Conservation (phyloP, 306 rosid species). For the Mimosa pudica region DNA sequence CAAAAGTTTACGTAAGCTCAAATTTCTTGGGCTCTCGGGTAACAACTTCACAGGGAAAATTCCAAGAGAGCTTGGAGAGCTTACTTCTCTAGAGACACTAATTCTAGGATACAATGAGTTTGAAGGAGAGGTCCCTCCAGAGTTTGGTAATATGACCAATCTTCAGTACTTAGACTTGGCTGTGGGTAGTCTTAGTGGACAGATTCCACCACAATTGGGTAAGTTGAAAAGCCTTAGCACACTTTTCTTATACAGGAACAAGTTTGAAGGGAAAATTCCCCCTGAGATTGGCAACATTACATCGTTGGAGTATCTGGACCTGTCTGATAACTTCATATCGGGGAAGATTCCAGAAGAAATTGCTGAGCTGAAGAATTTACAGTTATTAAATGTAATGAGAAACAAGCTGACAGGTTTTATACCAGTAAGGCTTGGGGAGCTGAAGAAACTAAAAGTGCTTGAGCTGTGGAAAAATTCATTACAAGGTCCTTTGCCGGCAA, state of each 20-base stretch:
- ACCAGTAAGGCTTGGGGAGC: conserved; percentile 66
- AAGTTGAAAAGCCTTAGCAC: conserved; percentile 65
- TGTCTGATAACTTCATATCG: conserved; percentile 80
- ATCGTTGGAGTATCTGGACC: conserved; percentile 69
- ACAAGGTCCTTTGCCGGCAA: conserved; percentile 67
- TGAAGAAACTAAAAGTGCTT: conserved; percentile 65
- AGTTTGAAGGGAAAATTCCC: conserved; percentile 71
- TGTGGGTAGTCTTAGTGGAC: conserved; percentile 72
- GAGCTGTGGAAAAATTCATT: conserved; percentile 78
- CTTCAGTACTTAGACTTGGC: conserved; percentile 87
- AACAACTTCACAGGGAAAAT: conserved; percentile 74
- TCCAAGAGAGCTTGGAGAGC: conserved; percentile 66
- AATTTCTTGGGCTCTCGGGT: conserved; percentile 83
- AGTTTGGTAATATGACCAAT: conserved; percentile 77
- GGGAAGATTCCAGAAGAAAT: conserved; percentile 85
- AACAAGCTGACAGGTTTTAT: conserved; percentile 70
- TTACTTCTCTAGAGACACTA: conserved; percentile 68
- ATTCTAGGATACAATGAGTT: conserved; percentile 81
- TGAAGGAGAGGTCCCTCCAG: conserved; percentile 73
- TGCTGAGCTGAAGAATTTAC: conserved; percentile 57
- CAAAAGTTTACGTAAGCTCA: conserved; percentile 63
- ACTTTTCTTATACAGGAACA: conserved; percentile 76
- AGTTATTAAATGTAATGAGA: conserved; percentile 82
- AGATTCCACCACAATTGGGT: conserved; percentile 76
- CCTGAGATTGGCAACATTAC: conserved; percentile 63